phyloP scores from a whole-genome alignment of 108 stramenopile species.

The Skeletonema menzelii region DNA sequence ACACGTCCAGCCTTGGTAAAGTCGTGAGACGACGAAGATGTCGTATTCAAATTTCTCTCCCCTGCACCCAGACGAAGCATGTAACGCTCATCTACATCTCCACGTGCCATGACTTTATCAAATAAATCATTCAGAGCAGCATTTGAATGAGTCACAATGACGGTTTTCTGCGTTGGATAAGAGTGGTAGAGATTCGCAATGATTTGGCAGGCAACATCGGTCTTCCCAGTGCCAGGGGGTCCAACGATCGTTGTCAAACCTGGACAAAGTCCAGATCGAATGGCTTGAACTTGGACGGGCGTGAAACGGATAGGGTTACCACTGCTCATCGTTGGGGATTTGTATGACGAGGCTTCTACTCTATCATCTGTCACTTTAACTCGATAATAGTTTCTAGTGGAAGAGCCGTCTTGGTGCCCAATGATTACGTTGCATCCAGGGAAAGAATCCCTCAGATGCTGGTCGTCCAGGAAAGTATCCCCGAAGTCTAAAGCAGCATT shows the following conservation, averaged over 20 bases:
- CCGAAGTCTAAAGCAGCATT: constrained; percentile 80
- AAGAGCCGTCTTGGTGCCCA: constrained; percentile 16
- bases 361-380: constrained; percentile 32
- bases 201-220: constrained; percentile 96
- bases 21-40: constrained; percentile 69
- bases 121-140: constrained; percentile 99
- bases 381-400: constrained; percentile 54
- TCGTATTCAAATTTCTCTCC: constrained; percentile 81
- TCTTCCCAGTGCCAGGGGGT: constrained; percentile 87
- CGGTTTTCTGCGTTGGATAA: constrained; percentile 90
- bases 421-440: constrained; percentile 42
- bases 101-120: constrained; percentile 93
- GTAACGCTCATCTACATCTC: constrained; percentile 88
- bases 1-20: constrained; percentile 93
- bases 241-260: constrained; percentile 95
- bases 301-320: constrained; percentile 95
- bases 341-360: constrained; percentile 58
- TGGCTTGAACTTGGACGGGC: constrained; percentile 93
- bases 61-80: constrained; percentile 94
- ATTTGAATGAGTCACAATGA: constrained; percentile 98
- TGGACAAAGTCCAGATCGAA: constrained; percentile 91
- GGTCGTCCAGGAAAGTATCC: constrained; percentile 85
- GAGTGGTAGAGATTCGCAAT: constrained; percentile 94
- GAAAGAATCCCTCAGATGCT: constrained; percentile 79
- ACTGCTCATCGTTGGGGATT: constrained; percentile 27